These are phyloP conservation scores for Suillus alpinus DNA, from an alignment of 768 basidiomycete genomes.

Conservation along the genomic window DNA sequence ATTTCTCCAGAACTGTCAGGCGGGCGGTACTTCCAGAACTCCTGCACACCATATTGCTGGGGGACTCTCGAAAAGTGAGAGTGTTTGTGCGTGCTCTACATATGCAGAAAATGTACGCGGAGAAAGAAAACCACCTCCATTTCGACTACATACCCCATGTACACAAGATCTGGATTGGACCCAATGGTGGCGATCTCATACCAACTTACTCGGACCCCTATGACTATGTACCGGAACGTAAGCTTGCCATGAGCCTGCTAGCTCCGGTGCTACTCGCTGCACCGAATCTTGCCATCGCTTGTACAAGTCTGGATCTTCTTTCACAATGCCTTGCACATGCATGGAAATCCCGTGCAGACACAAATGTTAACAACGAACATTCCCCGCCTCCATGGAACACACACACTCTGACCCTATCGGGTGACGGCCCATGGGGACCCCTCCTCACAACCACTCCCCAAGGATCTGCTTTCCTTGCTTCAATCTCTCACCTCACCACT, in stretches of 20 bases:
- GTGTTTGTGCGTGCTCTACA: conserved; percentile 32
- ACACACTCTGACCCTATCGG: conserved; percentile 28
- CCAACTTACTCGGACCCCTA: background rate
- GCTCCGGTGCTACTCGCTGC: conserved; percentile 6
- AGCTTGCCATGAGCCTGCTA: conserved; percentile 4
- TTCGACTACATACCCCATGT: conserved; percentile 32
- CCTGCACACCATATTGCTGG: conserved; percentile 37
- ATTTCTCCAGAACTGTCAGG: conserved; percentile 33
- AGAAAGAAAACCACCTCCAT: conserved; percentile 19
- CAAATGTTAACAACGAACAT: conserved; percentile 11
- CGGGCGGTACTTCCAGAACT: conserved; percentile 37
- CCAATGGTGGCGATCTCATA: background rate
- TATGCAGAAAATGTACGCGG: conserved; percentile 19
- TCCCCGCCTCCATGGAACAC: conserved; percentile 20
- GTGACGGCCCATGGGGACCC: conserved; percentile 29
- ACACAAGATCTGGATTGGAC: conserved; percentile 33
- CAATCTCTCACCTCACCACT: conserved; percentile 32
- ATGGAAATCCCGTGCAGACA: conserved; percentile 1
- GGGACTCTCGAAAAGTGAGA: background rate
- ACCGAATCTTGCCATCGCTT: conserved; percentile 28
- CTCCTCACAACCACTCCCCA: conserved; percentile 27
- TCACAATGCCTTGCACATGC: conserved; percentile 27
- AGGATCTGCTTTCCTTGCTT: conserved; percentile 33
- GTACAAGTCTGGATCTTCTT: conserved; percentile 31
- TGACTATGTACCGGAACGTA: background rate